Base-by-base conservation (phyloP, 2,329 filamentous ascomycete species). In the Chrysoporthe austroafricana region DNA sequence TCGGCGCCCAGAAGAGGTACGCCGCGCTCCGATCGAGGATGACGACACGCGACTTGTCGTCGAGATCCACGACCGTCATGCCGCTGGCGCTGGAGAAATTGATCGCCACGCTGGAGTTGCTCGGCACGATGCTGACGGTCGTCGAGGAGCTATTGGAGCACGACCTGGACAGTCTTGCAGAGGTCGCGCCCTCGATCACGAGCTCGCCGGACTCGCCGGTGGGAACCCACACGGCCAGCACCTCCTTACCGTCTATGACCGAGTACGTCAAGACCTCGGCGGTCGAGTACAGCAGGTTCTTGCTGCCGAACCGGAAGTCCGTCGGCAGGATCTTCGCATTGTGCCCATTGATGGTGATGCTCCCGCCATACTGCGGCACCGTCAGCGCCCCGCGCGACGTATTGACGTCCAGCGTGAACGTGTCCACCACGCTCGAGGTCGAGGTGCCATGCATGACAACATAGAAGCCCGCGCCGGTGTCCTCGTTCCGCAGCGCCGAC, bases 271-370 rank as follows among this genome's bases (percentile, higher is more conserved):
- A 73, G 0, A 88, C 79, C 69, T 88, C 85, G 0, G 84, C 83
- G 0, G 85, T 87, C 0, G 84, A 86, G 73, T 88, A 88, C 0
- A 88, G 73, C 0, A 88, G 73, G 0, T 76, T 83, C 69, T 85
- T 78, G 8, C 77, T 74, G 1, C 86, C 87, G 50, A 88, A 83
- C 1, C 70, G 74, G 66, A 88, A 90, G 71, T 90, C 87, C 0
- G 86, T 87, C 0, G 87, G 84, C 3, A 89, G 74, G 18, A 90
- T 85, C 79, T 90, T 89, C 8, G 86, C 84, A 66, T 89, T 85
- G 48, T 88, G 85, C 1, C 88, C 88, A 66, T 88, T 83, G 52
- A 90, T 80, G 6, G 83, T 78, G 57, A 89, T 82, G 0, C 75
- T 73, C 0, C 79, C 79, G 1, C 78, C 81, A 58, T 82, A 79